Evolutionary conservation across 2,329 filamentous ascomycete species (phyloP).

Genomic region (Zelopaecilomyces penicillatus): DNA sequence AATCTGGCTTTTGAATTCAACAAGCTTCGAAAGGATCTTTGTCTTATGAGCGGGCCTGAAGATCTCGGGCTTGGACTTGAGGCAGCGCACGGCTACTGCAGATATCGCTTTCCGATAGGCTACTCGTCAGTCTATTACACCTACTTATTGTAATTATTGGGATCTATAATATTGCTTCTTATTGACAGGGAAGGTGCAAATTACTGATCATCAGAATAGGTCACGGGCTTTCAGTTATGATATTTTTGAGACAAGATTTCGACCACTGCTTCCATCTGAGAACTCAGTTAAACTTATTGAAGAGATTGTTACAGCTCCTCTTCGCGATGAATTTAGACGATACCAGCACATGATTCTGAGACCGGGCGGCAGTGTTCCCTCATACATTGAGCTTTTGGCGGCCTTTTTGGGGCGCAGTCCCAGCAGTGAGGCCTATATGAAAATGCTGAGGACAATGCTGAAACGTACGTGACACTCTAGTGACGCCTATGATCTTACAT

Average conservation of each 20-base stretch:
- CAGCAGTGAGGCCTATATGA: constrained; percentile 52
- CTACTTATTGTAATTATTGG: constrained; percentile 59
- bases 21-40: constrained; percentile 55
- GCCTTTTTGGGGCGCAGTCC: constrained; percentile 65
- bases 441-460: not conserved
- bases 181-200: not conserved
- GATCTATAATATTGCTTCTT: constrained; percentile 32
- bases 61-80: constrained; percentile 37
- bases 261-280: constrained; percentile 19
- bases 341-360: constrained; percentile 70
- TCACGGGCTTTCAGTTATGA: constrained; percentile 30
- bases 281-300: not conserved
- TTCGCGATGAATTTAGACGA: constrained; percentile 55
- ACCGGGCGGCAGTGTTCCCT: constrained; percentile 59
- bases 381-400: constrained; percentile 62
- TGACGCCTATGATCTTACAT: no score
- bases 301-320: constrained; percentile 55
- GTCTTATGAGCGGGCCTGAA: constrained; percentile 60
- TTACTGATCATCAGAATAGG: constrained; percentile 23
- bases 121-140: constrained; percentile 73
- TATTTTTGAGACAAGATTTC: constrained; percentile 69
- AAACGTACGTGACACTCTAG: no score
- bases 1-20: constrained; percentile 59
- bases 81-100: constrained; percentile 62
- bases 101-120: constrained; percentile 65